These are phyloP conservation scores for Ophiostoma populinum DNA, from an alignment of 2,329 filamentous ascomycete species.

Conservation along the genomic window DNA sequence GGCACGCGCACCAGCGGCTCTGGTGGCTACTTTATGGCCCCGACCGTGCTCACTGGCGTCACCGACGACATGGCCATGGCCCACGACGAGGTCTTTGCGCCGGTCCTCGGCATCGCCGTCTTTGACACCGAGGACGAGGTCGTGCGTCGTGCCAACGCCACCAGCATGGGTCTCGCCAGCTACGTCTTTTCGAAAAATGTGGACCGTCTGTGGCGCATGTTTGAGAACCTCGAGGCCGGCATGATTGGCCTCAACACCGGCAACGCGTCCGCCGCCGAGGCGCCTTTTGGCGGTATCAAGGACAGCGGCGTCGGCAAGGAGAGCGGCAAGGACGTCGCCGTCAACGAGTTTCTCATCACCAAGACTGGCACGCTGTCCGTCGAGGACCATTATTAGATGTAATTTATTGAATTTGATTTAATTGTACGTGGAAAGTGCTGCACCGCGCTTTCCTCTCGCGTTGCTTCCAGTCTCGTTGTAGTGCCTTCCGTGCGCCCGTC, in stretches of 20 bases:
- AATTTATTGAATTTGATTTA: background rate
- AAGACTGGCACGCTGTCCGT: constrained; percentile 28
- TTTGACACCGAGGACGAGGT: constrained; percentile 42
- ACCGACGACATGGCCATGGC: constrained; percentile 29
- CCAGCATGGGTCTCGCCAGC: constrained; percentile 39
- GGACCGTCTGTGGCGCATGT: constrained; percentile 37
- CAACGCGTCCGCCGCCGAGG: constrained; percentile 24
- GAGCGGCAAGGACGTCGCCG: constrained; percentile 28
- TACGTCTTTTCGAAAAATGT: constrained; percentile 23
- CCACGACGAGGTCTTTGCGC: constrained; percentile 39
- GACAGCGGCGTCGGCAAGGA: constrained; percentile 30
- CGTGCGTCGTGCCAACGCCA: constrained; percentile 35
- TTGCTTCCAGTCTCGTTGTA: no score
- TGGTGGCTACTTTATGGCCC: constrained; percentile 50
- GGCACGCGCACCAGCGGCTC: constrained; percentile 23
- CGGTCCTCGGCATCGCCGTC: constrained; percentile 34
- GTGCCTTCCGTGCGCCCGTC: no score
- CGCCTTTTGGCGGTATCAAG: constrained; percentile 31
- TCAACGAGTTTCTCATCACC: constrained; percentile 28
- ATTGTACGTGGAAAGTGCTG: no score
- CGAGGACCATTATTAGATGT: constrained; percentile 19
- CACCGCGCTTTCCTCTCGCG: no score
- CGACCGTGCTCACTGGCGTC: constrained; percentile 34
- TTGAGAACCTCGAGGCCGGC: constrained; percentile 41
- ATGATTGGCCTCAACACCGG: constrained; percentile 25